Conservation (phyloP, 768 basidiomycete genomes). For the Lentinula boryana region DNA sequence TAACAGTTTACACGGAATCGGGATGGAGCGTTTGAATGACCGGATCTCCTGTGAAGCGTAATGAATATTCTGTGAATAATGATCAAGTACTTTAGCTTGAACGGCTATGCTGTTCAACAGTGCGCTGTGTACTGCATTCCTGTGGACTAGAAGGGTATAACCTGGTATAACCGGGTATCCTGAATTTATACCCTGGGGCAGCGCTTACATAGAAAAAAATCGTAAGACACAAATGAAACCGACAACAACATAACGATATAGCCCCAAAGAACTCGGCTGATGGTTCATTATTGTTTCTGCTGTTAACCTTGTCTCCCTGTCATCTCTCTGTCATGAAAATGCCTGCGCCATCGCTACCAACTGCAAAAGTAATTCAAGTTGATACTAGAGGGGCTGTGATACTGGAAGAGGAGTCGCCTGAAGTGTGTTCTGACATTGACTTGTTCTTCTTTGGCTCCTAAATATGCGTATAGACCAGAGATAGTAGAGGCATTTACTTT, state of each 20-base stretch:
- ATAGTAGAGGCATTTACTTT: slow-evolving; percentile 94
- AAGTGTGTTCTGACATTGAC: slow-evolving; percentile 39
- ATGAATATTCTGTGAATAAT: not conserved
- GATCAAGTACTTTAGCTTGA: not conserved
- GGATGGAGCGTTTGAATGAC: not conserved
- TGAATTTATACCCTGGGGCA: not conserved
- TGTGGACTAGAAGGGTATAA: not conserved
- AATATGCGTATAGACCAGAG: slow-evolving; percentile 58
- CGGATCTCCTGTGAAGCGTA: not conserved
- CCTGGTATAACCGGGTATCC: not conserved
- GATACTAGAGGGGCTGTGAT: slow-evolving; percentile 94
- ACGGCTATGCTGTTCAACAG: not conserved
- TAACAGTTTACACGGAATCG: not conserved
- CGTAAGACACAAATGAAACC: slow-evolving; percentile 22
- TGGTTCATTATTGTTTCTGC: not conserved
- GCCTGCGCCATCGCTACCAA: slow-evolving; percentile 64
- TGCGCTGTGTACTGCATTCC: not conserved
- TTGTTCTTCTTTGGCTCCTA: slow-evolving; percentile 8
- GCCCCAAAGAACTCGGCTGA: not conserved
- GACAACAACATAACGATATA: not conserved
- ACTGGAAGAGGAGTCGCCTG: slow-evolving; percentile 88
- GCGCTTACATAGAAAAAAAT: slow-evolving; percentile 14
- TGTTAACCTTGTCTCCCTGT: not conserved
- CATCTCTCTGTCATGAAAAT: slow-evolving; percentile 16
- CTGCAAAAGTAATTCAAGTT: slow-evolving; percentile 85